Conservation (phyloP, 2,329 filamentous ascomycete genomes). For the Monosporascus sp. region DNA sequence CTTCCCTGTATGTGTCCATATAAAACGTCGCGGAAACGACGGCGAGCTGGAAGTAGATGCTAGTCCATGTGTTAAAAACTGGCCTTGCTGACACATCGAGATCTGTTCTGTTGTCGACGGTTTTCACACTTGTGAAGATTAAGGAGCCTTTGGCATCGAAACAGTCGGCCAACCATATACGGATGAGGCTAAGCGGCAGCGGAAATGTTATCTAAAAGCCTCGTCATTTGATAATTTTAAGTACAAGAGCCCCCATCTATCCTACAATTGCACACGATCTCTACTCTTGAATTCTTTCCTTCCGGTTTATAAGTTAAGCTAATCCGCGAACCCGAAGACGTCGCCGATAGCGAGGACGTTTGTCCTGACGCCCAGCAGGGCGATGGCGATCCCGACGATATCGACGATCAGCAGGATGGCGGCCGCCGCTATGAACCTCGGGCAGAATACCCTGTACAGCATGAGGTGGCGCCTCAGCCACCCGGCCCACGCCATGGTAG, state of each 20-base stretch:
- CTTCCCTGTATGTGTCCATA: no score
- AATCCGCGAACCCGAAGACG: conserved; percentile 76
- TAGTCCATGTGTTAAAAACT: no score
- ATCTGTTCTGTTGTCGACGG: no score
- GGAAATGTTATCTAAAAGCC: no score
- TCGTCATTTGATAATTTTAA: neutral
- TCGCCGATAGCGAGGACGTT: conserved; percentile 76
- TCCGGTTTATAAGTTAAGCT: neutral
- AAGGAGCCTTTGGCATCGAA: no score
- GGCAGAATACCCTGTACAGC: conserved; percentile 91
- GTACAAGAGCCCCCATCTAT: neutral
- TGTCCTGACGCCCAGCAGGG: conserved; percentile 67
- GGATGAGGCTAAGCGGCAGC: no score
- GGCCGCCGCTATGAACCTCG: conserved; percentile 80
- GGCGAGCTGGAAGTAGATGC: no score
- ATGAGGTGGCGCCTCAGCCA: conserved; percentile 87
- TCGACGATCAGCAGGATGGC: conserved; percentile 71
- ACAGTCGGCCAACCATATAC: no score
- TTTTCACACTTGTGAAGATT: no score
- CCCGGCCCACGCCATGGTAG: conserved; percentile 86
- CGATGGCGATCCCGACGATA: conserved; percentile 63
- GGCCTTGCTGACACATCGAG: no score
- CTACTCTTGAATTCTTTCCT: no score
- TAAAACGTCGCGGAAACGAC: no score
- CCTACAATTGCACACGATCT: neutral